phyloP scores from a whole-genome alignment of 2,329 filamentous ascomycete species.

The Geosmithia morbida region DNA sequence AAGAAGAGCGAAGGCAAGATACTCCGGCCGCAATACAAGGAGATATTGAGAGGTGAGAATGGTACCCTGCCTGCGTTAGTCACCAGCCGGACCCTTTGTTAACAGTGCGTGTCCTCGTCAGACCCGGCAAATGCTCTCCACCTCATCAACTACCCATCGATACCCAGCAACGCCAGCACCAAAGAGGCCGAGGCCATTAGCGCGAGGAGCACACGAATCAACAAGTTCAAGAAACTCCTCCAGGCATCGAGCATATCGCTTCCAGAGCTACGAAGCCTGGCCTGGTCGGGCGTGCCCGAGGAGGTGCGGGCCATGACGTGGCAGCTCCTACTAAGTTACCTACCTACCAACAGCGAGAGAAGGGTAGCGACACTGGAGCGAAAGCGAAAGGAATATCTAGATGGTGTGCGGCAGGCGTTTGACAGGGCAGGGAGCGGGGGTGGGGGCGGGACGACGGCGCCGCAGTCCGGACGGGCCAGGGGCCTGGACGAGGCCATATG shows the following conservation, averaged over 20 bases:
- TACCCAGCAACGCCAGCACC: constrained; percentile 56
- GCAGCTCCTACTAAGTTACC: constrained; percentile 88
- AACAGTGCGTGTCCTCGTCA: constrained; percentile 7
- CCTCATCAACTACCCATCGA: constrained; percentile 74
- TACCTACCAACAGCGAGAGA: constrained; percentile 91
- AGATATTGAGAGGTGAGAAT: constrained; percentile 58
- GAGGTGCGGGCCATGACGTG: constrained; percentile 99
- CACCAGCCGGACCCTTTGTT: not conserved
- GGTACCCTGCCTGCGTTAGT: too few species aligned
- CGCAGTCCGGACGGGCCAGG: constrained; percentile 29
- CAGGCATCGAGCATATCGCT: constrained; percentile 84
- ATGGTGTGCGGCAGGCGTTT: constrained; percentile 67
- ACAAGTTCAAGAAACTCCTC: constrained; percentile 94
- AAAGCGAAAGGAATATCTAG: constrained; percentile 92
- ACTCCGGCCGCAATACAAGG: constrained; percentile 90
- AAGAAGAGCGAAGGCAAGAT: constrained; percentile 93
- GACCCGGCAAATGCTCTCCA: constrained; percentile 88
- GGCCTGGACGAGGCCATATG: constrained; percentile 94
- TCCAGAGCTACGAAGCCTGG: constrained; percentile 66
- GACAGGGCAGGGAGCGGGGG: constrained; percentile 34
- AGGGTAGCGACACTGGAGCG: constrained; percentile 80
- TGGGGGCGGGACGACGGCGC: constrained; percentile 2
- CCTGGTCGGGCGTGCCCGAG: constrained; percentile 88
- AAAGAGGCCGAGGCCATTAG: constrained; percentile 82
- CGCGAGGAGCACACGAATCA: constrained; percentile 81